These are phyloP conservation scores for Periconia digitata DNA, from an alignment of 2,329 filamentous ascomycete species.

Conservation along the genomic window DNA sequence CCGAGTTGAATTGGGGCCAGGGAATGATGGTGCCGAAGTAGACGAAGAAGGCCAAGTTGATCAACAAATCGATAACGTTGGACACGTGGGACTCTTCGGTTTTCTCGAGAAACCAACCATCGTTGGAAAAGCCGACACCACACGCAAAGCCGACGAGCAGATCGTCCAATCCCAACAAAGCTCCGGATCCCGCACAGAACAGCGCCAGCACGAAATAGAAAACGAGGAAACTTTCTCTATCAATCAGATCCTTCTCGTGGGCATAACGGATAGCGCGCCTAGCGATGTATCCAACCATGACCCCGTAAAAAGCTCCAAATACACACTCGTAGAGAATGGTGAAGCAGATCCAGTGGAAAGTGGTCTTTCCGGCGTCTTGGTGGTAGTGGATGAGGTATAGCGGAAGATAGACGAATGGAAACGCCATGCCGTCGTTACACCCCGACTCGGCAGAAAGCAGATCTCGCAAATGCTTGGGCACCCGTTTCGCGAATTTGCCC, in stretches of 20 bases:
- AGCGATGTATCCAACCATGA: constrained; percentile 83
- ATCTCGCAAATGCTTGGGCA: constrained; percentile 96
- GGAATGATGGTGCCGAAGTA: constrained; percentile 97
- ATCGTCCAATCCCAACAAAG: constrained; percentile 89
- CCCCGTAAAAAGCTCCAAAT: constrained; percentile 87
- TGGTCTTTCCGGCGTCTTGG: constrained; percentile 67
- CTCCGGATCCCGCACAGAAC: constrained; percentile 92
- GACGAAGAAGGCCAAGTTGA: constrained; percentile 98
- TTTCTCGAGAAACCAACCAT: constrained; percentile 98
- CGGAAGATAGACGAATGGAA: constrained; percentile 93
- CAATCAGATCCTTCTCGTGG: constrained; percentile 82
- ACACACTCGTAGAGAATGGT: constrained; percentile 95
- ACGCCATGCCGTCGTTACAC: constrained; percentile 99
- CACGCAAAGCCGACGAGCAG: constrained; percentile 91
- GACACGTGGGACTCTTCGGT: constrained; percentile 98
- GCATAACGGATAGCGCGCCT: constrained; percentile 88
- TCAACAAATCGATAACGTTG: constrained; percentile 95
- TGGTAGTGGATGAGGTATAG: constrained; percentile 86
- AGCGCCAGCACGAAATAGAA: constrained; percentile 98
- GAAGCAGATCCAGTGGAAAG: constrained; percentile 84
- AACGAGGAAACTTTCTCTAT: constrained; percentile 94
- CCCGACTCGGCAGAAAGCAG: constrained; percentile 93
- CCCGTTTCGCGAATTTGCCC: constrained; percentile 96
- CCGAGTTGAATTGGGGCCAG: constrained; percentile 86
- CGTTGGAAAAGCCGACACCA: constrained; percentile 98